A percentile compares a stretch with the other conserved stretches of the same genome.
Conservation (phyloP, 345 rosid genomes). For the Eucalyptus tenuipes region DNA sequence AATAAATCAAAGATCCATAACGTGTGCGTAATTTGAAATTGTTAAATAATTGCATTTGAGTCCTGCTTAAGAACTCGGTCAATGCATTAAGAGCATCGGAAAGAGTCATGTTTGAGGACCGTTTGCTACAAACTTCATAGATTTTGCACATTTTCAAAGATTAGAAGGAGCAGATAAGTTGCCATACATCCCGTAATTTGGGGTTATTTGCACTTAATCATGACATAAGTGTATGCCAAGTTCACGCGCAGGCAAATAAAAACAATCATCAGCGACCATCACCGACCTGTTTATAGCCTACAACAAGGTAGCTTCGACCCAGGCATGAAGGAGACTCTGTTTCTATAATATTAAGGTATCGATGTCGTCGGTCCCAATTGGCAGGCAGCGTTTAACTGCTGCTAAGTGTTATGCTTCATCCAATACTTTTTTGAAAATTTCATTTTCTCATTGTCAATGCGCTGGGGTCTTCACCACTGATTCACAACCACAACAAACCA, state of each 20-base stretch:
- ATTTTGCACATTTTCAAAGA: not conserved
- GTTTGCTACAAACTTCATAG: not conserved
- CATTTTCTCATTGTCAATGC: not conserved
- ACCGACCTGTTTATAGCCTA: not conserved
- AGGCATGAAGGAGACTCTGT: not conserved
- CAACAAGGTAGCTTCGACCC: not conserved
- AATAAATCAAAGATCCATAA: not conserved
- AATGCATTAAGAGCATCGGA: not conserved
- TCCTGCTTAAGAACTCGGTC: not conserved
- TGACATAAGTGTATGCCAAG: not conserved
- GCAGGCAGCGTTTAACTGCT: rapidly evolving
- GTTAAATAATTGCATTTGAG: not conserved
- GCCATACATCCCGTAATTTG: not conserved
- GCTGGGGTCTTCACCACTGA: not conserved
- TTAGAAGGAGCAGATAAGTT: not conserved
- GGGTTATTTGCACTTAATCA: not conserved
- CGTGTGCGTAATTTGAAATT: not conserved
- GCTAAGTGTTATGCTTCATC: not conserved
- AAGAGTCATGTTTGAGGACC: not conserved
- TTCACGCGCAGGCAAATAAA: not conserved
- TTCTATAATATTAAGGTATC: not conserved
- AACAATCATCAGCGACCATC: not conserved
- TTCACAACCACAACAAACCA: not conserved
- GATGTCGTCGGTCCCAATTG: not conserved
- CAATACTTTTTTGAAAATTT: not conserved